phyloP scores from a whole-genome alignment of 2,329 filamentous ascomycete genomes.

The Podosphaera fusca region DNA sequence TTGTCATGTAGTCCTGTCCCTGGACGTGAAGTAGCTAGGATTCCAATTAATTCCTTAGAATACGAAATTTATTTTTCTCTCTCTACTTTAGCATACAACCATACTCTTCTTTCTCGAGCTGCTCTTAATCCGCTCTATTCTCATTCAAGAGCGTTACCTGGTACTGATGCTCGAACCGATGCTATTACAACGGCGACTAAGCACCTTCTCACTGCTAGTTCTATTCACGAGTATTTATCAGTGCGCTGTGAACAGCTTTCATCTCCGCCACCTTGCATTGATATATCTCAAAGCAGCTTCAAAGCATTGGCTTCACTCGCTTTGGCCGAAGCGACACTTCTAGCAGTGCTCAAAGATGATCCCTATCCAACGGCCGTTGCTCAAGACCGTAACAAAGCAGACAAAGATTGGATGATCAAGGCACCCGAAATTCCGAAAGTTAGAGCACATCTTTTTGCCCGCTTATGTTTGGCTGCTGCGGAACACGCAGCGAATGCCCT shows the following conservation, averaged over 20 bases:
- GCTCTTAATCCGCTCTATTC: slow-evolving; percentile 53
- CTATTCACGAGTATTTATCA: slow-evolving; percentile 52
- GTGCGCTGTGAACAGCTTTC: slow-evolving; percentile 26
- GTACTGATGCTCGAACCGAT: slow-evolving; percentile 40
- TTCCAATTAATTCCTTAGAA: slow-evolving; percentile 50
- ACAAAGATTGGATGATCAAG: slow-evolving; percentile 93
- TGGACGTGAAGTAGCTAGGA: slow-evolving; percentile 38
- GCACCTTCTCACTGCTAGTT: slow-evolving; percentile 53
- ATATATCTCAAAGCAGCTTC: slow-evolving; percentile 29
- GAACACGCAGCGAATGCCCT: slow-evolving; percentile 63
- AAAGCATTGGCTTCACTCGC: slow-evolving; percentile 41
- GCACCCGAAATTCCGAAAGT: slow-evolving; percentile 73
- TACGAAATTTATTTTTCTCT: slow-evolving; percentile 66
- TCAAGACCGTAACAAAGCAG: slow-evolving; percentile 58
- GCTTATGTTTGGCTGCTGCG: slow-evolving; percentile 66
- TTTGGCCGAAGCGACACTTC: slow-evolving; percentile 68
- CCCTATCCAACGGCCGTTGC: slow-evolving; percentile 68
- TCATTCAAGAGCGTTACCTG: slow-evolving; percentile 34
- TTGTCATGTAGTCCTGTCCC: slow-evolving; percentile 42
- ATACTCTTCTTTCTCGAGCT: slow-evolving; percentile 48
- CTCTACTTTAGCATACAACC: slow-evolving; percentile 50
- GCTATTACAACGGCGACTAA: slow-evolving; percentile 55
- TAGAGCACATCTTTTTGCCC: slow-evolving; percentile 65
- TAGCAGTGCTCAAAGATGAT: slow-evolving; percentile 84
- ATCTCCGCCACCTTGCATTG: slow-evolving; percentile 22